Evolutionary conservation across 371 early-diverging fungal genomes (phyloP), one percentile per base, ranked within the genome.

Genomic region (Mucor plumbeus): DNA sequence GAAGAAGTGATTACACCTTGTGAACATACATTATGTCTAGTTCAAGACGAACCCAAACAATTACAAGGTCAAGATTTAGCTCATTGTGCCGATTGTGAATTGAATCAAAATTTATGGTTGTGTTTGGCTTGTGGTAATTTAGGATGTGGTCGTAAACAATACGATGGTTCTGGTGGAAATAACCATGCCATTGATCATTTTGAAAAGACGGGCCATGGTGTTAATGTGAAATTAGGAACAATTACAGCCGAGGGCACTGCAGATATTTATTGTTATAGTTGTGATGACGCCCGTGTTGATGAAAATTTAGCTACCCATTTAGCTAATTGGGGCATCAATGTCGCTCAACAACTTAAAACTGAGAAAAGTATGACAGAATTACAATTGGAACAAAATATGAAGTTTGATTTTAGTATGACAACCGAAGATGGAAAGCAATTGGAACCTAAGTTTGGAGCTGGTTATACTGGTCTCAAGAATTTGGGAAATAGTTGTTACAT

Each of bases 131-230:
- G 94, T 65, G 94, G 94, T 17, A 85, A 83, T 43, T 81, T 92
- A 5, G 93, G 92, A 7, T 94, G 94, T 73, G 94, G 94, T 38
- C 87, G 94, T 59, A 85, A 89, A 63, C 99, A 99, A 76, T 97
- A 90, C 76, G 99, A 95, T 54, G 99, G 99, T 4, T 79, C 90
- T n/a, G 97, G 97, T n/a, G 99, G 99, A n/a, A 99, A 99, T 77
- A 95, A 97, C 34, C 99, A 99, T 79, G 99, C 93, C 3, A 70
- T 95, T 54, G 86, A 84, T 0, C 99, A 99, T 82, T 97, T 84
- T 75, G 87, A 94, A 50, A 65, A 79, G 14, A 94, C 94, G 0
- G 90, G 89, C 0, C 99, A 99, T 75, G 85, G 87, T 10, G 90
- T 96, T 0, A 88, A 92, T 54, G 90, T 93, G 48, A 97, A 98